These are phyloP conservation scores for Zasmidium cellare DNA, from an alignment of 2,329 filamentous ascomycete species.

Conservation along the genomic window DNA sequence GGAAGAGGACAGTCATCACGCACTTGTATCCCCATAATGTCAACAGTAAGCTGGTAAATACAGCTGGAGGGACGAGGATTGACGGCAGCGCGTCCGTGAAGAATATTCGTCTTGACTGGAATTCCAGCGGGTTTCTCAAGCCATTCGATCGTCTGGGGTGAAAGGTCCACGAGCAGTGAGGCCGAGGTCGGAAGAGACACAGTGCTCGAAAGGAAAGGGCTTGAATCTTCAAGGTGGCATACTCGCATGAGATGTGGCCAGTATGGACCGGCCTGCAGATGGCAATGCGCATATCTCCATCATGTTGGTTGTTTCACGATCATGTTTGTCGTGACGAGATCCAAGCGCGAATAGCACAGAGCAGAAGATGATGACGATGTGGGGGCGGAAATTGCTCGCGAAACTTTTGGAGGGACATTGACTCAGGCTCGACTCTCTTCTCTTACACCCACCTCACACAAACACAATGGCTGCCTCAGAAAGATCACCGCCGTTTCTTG, in stretches of 20 bases:
- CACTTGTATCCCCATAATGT: conserved; percentile 66
- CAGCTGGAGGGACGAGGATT: conserved; percentile 62
- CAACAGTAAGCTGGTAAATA: conserved; percentile 66
- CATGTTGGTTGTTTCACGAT: not conserved
- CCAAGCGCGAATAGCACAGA: not conserved
- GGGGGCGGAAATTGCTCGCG: conserved; percentile 7
- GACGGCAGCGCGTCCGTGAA: conserved; percentile 39
- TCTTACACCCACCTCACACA: not conserved
- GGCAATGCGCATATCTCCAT: not conserved
- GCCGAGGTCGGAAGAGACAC: no score
- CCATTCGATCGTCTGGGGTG: not conserved
- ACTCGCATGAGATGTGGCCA: not conserved
- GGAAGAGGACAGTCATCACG: conserved; percentile 72
- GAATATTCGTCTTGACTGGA: conserved; percentile 9
- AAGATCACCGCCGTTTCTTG: conserved; percentile 43
- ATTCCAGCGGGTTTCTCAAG: not conserved
- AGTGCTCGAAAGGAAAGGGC: not conserved
- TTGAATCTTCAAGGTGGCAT: not conserved
- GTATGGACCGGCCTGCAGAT: not conserved
- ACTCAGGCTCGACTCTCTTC: conserved; percentile 1
- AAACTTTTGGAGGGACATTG: conserved; percentile 12
- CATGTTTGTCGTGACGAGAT: not conserved
- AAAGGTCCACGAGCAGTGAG: no score
- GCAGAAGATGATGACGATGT: conserved; percentile 12
- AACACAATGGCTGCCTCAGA: conserved; percentile 17